Base-by-base conservation (phyloP, 2,329 filamentous ascomycete species). In the Colletotrichum viniferum region DNA sequence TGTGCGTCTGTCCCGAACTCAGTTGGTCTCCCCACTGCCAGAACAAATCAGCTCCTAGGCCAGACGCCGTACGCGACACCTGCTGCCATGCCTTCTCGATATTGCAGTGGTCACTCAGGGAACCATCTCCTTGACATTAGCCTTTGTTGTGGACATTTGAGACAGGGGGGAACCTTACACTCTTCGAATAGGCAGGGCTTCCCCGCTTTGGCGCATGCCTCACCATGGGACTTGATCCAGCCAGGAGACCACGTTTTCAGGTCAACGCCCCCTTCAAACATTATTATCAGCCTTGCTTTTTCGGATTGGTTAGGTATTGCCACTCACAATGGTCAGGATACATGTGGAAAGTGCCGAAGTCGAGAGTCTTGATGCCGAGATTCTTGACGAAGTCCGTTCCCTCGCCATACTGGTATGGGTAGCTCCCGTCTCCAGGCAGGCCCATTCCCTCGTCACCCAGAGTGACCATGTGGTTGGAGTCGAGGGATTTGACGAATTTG, bases 401-500 rank as follows among this genome's bases (percentile, higher is more conserved):
- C 77, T 92, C 89, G 67, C 79, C 79, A 66, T 84, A 87, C 9
- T 83, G 81, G 80, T 90, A 91, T 5, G 89, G 89, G 78, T 91
- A 91, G 66, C 84, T 85, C 9, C 85, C 86, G 67, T 90, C 90
- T 4, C 88, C 87, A 5, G 84, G 83, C 24, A 87, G 82, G 3
- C 85, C 86, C 77, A 88, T 86, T 9, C 86, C 86, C 74, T 87
- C 92, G 79, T 93, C 92, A 28, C 92, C 92, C 4, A 92, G 86
- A 1, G 89, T 89, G 30, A 94, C 91, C 88, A 94, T 89, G 82
- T 94, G 92, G 69, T 88, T 83, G 1, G 87, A 78, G 79, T 94
- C 92, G 13, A 94, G 85, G 10, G 85, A 88, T 82, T 94, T 94
- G 83, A 94, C 90, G 80, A 92, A 94, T 24, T 86, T 84, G 24